Conservation (phyloP, 805 yeast species). For the Candida qinlingensis region DNA sequence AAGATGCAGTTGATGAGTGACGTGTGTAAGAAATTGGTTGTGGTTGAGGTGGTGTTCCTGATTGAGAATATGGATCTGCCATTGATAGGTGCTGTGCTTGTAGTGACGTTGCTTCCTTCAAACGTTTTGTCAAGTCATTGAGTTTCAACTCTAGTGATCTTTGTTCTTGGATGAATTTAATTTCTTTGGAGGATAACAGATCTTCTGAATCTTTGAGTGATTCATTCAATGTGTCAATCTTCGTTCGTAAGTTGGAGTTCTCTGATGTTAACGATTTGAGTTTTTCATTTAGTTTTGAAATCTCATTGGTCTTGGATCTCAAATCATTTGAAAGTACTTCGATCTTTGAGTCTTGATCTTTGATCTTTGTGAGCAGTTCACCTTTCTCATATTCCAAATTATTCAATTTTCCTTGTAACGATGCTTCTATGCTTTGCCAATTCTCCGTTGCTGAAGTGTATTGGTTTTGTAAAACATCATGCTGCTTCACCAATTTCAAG, state of each 20-base stretch:
- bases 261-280: conserved; percentile 25
- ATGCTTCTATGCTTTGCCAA: conserved; percentile 77
- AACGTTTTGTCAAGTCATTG: conserved; percentile 14
- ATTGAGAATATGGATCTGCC: conserved; percentile 3
- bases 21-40: conserved; percentile 8
- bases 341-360: conserved; percentile 19
- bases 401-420: conserved; percentile 45
- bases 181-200: conserved; percentile 17
- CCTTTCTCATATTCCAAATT: conserved; percentile 41
- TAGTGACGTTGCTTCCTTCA: conserved; percentile 9
- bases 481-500: conserved; percentile 39
- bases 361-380: conserved; percentile 28
- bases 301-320: conserved; percentile 20
- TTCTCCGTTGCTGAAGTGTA: conserved; percentile 72
- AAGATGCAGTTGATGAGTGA: conserved; percentile 17
- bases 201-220: conserved; percentile 24
- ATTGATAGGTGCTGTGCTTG: conserved; percentile 16
- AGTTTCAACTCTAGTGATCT: conserved; percentile 16
- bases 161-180: conserved; percentile 14
- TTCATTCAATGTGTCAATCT: conserved; percentile 20
- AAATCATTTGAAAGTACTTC: conserved; percentile 28
- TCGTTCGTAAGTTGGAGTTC: conserved; percentile 12
- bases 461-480: conserved; percentile 60
- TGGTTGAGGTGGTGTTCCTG: neutral
- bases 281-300: conserved; percentile 16